Base-by-base conservation (phyloP, 1,284 basidiomycete species). In the Fistulinella cinereoalba region DNA sequence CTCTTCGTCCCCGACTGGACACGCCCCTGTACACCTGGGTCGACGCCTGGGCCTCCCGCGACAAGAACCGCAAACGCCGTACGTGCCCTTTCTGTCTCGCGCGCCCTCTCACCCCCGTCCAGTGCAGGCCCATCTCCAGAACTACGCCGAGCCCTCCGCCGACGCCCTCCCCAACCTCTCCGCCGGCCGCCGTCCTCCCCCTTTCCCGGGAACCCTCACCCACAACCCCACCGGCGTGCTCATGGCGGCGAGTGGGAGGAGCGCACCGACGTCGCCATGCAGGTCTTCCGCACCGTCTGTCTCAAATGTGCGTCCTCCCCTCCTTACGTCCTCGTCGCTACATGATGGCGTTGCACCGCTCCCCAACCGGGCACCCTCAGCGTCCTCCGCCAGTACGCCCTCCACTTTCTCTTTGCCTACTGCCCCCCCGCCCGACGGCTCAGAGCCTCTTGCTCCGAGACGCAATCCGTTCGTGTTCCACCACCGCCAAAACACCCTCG, bases 1-100 rank as follows among this genome's bases (percentile, higher is more conserved):
- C 2, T 86, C 92, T 56, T 98, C 56, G 80, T 87, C 0, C 74
- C 98, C n/a, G 96, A 99, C 66, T 98, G 95, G 96, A 93, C 92
- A 55, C 80, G 81, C 56, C 96, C 96, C 0, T 93, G 90, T 82
- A 81, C 84, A 0, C 97, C 98, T n/a, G n/a, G n/a, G n/a, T n/a
- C n/a, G n/a, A n/a, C n/a, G n/a, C n/a, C n/a, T n/a, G n/a, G n/a
- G n/a, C n/a, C n/a, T n/a, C n/a, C n/a, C n/a, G n/a, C n/a, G n/a
- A n/a, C n/a, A n/a, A 96, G 66, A 81, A 84, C 55, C 78, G 80
- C 34, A 93, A 97, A 65, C 74, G 87, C 72, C 65, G 93, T 95
- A 62, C 65, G 91, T 78, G 3, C 33, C 25, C n/a, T 3, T 45
- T 48, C 38, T 36, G 4, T 21, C 6, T 6, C 4, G n/a, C n/a